A percentile compares a stretch with the other conserved stretches of the same genome.
These are phyloP conservation scores for Dendrobium officinale DNA, from an alignment of 106 monocot genomes.

Conservation along the genomic window DNA sequence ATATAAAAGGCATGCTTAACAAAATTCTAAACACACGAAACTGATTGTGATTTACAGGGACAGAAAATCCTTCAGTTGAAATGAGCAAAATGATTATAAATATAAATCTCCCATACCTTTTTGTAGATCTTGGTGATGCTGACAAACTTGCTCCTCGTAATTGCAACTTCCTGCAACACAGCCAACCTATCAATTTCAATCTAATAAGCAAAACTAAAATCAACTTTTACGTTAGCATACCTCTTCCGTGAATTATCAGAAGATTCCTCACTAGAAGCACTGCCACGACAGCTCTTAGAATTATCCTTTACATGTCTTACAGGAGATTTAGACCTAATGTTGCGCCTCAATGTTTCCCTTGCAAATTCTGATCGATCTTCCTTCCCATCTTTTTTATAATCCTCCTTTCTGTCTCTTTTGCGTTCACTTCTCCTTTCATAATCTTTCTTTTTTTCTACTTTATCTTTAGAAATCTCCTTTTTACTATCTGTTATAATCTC, in stretches of 20 bases:
- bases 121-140: conserved; percentile 50
- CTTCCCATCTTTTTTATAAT: conserved; percentile 27
- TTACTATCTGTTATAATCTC: conserved; percentile 18
- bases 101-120: conserved; percentile 34
- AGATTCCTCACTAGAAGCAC: conserved; percentile 50
- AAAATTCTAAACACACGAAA: background rate
- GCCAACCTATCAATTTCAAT: conserved; percentile 3
- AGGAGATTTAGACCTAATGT: conserved; percentile 50
- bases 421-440: conserved; percentile 22
- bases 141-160: conserved; percentile 34
- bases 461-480: conserved; percentile 31
- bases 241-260: conserved; percentile 51
- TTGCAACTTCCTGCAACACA: conserved; percentile 43
- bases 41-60: background rate
- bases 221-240: conserved; percentile 13
- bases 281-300: conserved; percentile 22
- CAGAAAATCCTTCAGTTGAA: background rate
- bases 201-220: background rate
- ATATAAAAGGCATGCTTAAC: background rate
- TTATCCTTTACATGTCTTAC: conserved; percentile 38
- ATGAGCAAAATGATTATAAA: background rate
- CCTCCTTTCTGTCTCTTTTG: conserved; percentile 16
- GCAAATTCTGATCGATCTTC: conserved; percentile 23
- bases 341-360: conserved; percentile 28
- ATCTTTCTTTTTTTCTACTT: conserved; percentile 31